Evolutionary conservation across 495 filamentous ascomycete genomes (phyloP), one percentile per base, ranked within the genome.

Genomic region (Oidiodendron maius): DNA sequence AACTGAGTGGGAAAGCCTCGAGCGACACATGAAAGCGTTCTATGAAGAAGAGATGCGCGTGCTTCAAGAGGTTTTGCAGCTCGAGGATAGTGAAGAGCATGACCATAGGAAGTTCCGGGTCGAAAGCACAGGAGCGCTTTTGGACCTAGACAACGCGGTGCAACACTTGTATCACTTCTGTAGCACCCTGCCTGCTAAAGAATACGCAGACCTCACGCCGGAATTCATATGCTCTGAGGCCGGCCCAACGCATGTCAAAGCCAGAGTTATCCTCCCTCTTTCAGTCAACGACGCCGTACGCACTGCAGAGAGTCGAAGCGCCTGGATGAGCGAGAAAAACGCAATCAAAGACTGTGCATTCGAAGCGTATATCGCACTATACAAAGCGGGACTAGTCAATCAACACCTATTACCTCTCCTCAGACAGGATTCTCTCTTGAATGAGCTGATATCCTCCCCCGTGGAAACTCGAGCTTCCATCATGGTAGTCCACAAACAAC

Each of bases 81-180:
- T 75, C 11, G 87, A 91, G 43, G 58, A 71, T 0, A 66, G 71
- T 23, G 74, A 78, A 3, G 57, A 69, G 22, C 62, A 61, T n/a
- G 64, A 67, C 6, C 70, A 76, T 3, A 51, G 60, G 0, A 58
- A 64, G 4, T 74, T 87, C 38, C 49, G 57, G 11, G 71, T 82
- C 13, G 56, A 73, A 9, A 64, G 69, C 24, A 84, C 83, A 37
- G 68, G 75, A 39, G 93, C 93, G 2, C 64, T 81, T 3, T 66
- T 96, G 16, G 87, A 83, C 6, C 69, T 87, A 0, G 73, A 87
- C 22, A 84, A 86, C 50, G 86, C 86, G 0, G 70, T 82, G 17
- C 56, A 70, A 11, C 91, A 95, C 63, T 76, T 98, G 2, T 70
- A 86, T 42, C 89, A 96, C 60, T 96, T 96, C 55, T 96, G 89